Evolutionary conservation across 441 rosid genomes (phyloP).

Genomic region (Adansonia gregorii): DNA sequence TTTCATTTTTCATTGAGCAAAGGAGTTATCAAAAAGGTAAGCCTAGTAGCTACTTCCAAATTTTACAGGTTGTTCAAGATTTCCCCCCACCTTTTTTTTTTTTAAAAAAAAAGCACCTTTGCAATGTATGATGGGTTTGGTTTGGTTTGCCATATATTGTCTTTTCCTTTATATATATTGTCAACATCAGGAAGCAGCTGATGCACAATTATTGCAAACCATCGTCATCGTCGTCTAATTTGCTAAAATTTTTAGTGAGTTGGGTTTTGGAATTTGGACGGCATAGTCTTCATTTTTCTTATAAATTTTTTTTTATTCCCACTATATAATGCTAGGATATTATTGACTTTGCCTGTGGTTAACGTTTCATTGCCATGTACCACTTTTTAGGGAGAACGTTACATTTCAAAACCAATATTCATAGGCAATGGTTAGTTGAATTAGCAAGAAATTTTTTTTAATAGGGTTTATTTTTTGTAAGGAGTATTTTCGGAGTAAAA

Average conservation of each 20-base stretch:
- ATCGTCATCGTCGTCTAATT: background rate
- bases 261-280: background rate
- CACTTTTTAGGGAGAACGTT: background rate
- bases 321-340: no score
- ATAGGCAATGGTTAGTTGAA: no score
- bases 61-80: constrained; percentile 16
- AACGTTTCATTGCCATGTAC: background rate
- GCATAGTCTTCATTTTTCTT: no score
- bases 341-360: background rate
- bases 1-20: background rate
- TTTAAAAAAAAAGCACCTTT: background rate
- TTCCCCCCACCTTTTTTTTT: background rate
- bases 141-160: background rate
- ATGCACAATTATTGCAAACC: background rate
- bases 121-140: background rate
- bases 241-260: background rate
- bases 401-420: background rate
- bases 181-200: background rate
- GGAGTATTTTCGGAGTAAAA: no score
- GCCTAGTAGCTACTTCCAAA: constrained; percentile 9
- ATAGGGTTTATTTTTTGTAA: no score
- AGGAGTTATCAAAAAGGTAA: background rate
- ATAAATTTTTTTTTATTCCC: no score
- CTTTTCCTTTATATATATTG: background rate
- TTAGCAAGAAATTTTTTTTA: no score